Percentiles rank a stretch among this genome's conserved stretches.
Conservation (phyloP, 768 basidiomycete species). For the Pisolithus orientalis region DNA sequence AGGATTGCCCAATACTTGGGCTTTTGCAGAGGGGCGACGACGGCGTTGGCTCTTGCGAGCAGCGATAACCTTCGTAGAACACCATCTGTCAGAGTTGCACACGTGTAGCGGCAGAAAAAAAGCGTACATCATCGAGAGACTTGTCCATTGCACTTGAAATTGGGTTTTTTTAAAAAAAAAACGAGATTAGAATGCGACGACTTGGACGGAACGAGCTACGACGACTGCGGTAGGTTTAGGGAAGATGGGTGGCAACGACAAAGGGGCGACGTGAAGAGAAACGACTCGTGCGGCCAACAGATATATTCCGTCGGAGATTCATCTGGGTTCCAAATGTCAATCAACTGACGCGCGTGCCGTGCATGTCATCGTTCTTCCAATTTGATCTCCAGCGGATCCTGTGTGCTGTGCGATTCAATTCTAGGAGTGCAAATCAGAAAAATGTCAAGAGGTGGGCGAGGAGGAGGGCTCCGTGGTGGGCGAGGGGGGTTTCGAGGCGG, state of each 20-base stretch:
- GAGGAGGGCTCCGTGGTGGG: slow-evolving; percentile 41
- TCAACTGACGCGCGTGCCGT: background rate
- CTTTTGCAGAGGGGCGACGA: slow-evolving; percentile 43
- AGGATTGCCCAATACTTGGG: slow-evolving; percentile 58
- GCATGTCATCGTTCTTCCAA: no score
- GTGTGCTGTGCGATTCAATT: no score
- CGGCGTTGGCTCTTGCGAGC: slow-evolving; percentile 43
- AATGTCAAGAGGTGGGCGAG: slow-evolving; percentile 50
- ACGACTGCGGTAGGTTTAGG: background rate
- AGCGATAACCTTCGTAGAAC: slow-evolving; percentile 53
- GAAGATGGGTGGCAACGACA: slow-evolving; percentile 18
- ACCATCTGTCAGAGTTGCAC: slow-evolving; percentile 13
- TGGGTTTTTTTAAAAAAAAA: background rate
- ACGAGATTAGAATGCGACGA: background rate
- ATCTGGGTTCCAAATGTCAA: slow-evolving; percentile 16
- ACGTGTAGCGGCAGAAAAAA: slow-evolving; percentile 10
- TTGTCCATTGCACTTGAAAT: slow-evolving; percentile 56
- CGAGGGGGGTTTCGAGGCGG: slow-evolving; percentile 57
- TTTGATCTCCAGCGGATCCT: no score
- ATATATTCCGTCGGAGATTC: slow-evolving; percentile 22
- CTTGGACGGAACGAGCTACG: background rate
- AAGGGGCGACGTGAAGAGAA: slow-evolving; percentile 22
- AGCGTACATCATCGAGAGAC: slow-evolving; percentile 75
- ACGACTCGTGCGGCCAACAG: background rate
- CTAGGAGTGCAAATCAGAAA: background rate